Base-by-base conservation (phyloP, 805 yeast species). In the Barnettozyma sp. region DNA sequence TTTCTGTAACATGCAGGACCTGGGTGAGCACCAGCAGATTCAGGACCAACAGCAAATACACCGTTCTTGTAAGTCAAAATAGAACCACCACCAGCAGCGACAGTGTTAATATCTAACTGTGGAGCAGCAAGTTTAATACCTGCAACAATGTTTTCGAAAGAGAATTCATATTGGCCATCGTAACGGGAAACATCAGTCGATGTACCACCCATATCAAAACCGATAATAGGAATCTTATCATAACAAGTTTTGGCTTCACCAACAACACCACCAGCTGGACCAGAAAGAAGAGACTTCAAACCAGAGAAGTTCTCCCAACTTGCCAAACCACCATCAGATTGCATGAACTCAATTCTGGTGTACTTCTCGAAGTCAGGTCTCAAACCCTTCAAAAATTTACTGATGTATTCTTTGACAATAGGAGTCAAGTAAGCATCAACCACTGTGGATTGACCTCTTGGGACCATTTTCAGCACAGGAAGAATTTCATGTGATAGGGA, bases 201-300 rank as follows among this genome's bases (percentile, higher is more conserved):
- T 9, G 67, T 62, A 35, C 67, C 67, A 41, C 67, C 67, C 67
- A 61, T 61, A 46, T 63, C 66, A 35, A 62, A 61, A 5, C 66
- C 65, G 41, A 63, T 58, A 30, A 58, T 51, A 6, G 69, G 56
- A 10, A 39, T 32, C 25, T 43, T 30, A 41, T 69, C 73, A 48
- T 59, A 70, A 48, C 78, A 72, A 1, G 79, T 71, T 39, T 62
- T 62, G 2, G 74, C 73, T 36, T 60, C 71, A 6, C 79, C 79
- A 25, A 73, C 78, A 54, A 73, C 72, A 30, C 79, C 79, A 29
- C 79, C 79, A 29, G 79, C 79, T 3, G 79, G 79, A 5, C 79
- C 79, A 2, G 78, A 71, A 19, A 73, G 56, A 18, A 73, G 60
- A 7, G 78, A 71, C 43, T 66, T 63, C 34, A 73, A 54, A 4